Base-by-base conservation (phyloP, 208 protist genomes). In the Leishmania gerbilli region DNA sequence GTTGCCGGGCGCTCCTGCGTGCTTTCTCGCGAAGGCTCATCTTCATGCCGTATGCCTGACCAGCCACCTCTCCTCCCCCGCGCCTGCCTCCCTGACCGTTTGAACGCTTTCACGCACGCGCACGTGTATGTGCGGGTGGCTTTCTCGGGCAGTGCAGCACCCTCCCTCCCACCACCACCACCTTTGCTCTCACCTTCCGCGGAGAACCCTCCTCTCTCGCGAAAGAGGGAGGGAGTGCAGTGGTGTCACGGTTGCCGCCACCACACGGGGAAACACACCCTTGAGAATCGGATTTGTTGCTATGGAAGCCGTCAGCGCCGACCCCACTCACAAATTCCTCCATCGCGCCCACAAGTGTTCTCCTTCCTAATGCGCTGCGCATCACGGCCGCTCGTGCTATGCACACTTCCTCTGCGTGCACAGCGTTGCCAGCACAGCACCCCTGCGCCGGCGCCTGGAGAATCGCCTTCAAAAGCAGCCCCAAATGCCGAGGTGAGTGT, bases 321-420 rank as follows among this genome's bases (percentile, higher is more conserved):
- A 27, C 47, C 45, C 17, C 21, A 24, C 71, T 53, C 68, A 24
- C 40, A 45, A 4, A 19, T 15, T 45, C 49, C 7, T 51, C 47
- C 7, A 34, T 34, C 72, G 27, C 31, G 13, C 6, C 72, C 4
- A 40, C 31, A 27, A 40, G 34, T 27, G 6, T 55, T 49, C 53
- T 47, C 24, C 56, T 37, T 51, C 58, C 37, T 49, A 8, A 85
- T 85, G 81, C 81, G 77, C 8, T 71, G 81, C 4, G 55, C 53
- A 31, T 21, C 74, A 21, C 81, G n/a, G 4, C 42, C 49, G 31
- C 58, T 77, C 5, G 77, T 69, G 58, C 76, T 60, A 34, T 58
- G 71, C 37, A 37, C 62, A 9, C 21, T 72, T 21, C 45, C 71
- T 13, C 51, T 76, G 27, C 17, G 24, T 47, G 62, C 60, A 15